Percentiles rank a stretch among this genome's conserved stretches.
Evolutionary conservation across 805 yeast species (phyloP).

Genomic region (Myxozyma monticola): DNA sequence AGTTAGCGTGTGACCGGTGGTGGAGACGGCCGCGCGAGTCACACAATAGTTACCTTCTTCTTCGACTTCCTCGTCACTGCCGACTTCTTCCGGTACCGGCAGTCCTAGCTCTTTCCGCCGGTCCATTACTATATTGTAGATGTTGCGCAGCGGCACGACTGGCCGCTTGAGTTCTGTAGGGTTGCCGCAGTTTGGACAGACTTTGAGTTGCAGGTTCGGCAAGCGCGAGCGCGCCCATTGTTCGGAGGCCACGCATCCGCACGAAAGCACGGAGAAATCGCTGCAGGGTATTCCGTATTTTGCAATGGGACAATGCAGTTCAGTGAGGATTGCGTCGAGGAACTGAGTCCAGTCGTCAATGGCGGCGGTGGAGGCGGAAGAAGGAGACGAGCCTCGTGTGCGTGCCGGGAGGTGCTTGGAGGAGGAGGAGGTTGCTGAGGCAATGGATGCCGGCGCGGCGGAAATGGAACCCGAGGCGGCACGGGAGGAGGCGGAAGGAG

Average conservation of each 20-base stretch:
- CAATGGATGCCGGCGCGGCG: background rate
- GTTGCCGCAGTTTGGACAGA: constrained; percentile 29
- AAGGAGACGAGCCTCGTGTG: constrained; percentile 11
- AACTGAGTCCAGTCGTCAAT: constrained; percentile 28
- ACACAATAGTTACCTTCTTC: constrained; percentile 26
- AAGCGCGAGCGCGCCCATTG: constrained; percentile 30
- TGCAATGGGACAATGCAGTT: constrained; percentile 29
- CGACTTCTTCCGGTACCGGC: constrained; percentile 28
- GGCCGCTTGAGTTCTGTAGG: constrained; percentile 28
- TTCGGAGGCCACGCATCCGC: constrained; percentile 31
- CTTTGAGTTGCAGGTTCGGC: constrained; percentile 26
- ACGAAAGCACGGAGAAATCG: constrained; percentile 28
- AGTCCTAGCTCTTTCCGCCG: constrained; percentile 27
- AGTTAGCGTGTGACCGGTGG: too few species aligned
- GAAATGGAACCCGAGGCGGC: too few species aligned
- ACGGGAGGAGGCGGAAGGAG: background rate
- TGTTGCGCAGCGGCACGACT: constrained; percentile 24
- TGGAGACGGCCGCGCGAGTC: too few species aligned
- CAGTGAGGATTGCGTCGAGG: constrained; percentile 24
- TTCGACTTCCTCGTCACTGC: constrained; percentile 27
- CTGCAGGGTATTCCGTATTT: constrained; percentile 28
- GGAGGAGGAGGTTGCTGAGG: background rate
- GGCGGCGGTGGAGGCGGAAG: constrained; percentile 15
- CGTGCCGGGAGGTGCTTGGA: background rate
- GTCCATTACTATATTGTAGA: constrained; percentile 29